Conservation (phyloP, 257 asterid species). For the Solanum sejunctum region DNA sequence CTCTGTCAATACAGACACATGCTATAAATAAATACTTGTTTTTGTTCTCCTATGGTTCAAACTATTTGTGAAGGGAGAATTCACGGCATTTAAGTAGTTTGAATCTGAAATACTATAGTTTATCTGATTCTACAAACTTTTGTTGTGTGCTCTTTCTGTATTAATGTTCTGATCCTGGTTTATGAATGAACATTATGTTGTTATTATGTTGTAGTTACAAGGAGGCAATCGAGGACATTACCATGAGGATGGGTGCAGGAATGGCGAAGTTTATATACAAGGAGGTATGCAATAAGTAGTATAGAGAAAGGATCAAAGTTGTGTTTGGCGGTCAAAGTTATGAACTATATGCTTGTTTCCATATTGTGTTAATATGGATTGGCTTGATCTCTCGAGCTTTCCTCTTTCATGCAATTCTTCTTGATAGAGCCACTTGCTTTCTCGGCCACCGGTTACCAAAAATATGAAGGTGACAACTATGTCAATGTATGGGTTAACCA, state of each 20-base stretch:
- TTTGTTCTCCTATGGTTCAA: background rate
- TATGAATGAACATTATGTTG: background rate
- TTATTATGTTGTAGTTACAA: constrained; percentile 51
- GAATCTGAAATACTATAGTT: background rate
- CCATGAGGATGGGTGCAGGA: constrained; percentile 98
- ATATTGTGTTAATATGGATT: background rate
- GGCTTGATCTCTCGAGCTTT: background rate
- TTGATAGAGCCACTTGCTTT: background rate
- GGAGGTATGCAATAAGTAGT: constrained; percentile 47
- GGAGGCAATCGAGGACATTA: constrained; percentile 88
- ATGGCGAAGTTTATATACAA: constrained; percentile 95
- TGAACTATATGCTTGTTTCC: background rate
- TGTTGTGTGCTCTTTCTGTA: background rate
- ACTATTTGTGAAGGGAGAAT: background rate
- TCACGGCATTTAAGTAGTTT: background rate
- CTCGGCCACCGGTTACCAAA: background rate
- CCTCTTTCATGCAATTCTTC: background rate
- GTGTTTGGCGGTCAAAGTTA: background rate
- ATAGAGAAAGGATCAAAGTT: background rate
- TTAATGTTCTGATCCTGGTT: background rate
- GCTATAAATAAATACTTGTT: background rate
- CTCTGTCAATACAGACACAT: background rate
- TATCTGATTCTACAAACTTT: background rate
- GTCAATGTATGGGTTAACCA: background rate
- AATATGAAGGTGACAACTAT: background rate